Conservation (phyloP, 306 rosid species). For the Styphnolobium japonicum region DNA sequence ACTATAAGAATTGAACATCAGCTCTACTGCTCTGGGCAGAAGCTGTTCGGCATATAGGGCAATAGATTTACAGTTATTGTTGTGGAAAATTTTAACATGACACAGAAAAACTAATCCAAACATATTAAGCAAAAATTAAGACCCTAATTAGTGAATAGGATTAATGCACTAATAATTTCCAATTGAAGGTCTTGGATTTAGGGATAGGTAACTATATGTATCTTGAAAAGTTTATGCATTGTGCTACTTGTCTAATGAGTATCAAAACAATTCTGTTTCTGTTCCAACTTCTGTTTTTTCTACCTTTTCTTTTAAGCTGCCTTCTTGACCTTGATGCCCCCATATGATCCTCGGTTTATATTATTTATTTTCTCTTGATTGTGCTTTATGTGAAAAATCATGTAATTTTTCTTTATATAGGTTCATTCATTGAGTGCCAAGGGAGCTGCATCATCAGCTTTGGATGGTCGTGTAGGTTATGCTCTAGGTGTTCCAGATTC, state of each 20-base stretch:
- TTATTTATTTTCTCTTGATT: background rate
- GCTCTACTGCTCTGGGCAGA: background rate
- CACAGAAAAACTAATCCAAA: background rate
- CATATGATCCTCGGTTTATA: background rate
- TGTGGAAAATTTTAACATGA: background rate
- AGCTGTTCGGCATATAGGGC: background rate
- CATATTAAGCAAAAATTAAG: background rate
- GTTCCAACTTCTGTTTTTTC: too few relatives aligned
- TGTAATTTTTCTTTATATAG: constrained; percentile 30
- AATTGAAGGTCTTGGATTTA: background rate
- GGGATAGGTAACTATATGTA: background rate
- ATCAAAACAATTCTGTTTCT: too few relatives aligned
- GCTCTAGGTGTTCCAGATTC: constrained; percentile 67
- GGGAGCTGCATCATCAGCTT: constrained; percentile 64
- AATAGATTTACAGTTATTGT: too few relatives aligned
- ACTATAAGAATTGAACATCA: background rate
- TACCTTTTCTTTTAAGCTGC: background rate
- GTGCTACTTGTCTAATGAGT: background rate
- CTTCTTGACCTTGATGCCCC: background rate
- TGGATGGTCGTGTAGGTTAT: constrained; percentile 82
- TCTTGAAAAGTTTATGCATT: background rate
- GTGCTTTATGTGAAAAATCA: background rate
- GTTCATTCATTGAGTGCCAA: constrained; percentile 60
- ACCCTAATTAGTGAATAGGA: background rate
- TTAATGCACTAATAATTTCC: background rate